These are phyloP conservation scores for Rhodotorula glutinis DNA, from an alignment of 1,284 basidiomycete species.

Conservation along the genomic window DNA sequence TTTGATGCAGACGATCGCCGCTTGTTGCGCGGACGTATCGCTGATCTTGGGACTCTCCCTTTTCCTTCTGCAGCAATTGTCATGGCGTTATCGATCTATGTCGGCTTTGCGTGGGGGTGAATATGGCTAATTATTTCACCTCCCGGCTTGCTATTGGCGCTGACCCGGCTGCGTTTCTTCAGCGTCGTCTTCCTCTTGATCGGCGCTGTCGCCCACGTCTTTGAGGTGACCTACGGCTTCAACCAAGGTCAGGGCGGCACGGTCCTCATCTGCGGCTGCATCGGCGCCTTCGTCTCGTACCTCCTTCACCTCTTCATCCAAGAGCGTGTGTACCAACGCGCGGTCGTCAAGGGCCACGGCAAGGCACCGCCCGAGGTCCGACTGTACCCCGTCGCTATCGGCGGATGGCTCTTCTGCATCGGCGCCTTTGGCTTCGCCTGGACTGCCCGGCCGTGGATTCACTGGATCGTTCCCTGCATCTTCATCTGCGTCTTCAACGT, in stretches of 20 bases:
- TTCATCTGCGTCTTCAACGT: constrained; percentile 29
- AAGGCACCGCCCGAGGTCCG: constrained; percentile 52
- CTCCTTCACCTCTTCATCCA: constrained; percentile 55
- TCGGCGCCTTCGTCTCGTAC: constrained; percentile 68
- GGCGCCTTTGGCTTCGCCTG: constrained; percentile 46
- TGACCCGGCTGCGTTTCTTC: neutral
- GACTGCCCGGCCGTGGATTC: constrained; percentile 43
- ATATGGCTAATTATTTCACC: neutral
- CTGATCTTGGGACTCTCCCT: constrained; percentile 29
- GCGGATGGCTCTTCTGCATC: constrained; percentile 47
- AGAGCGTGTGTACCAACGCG: constrained; percentile 34
- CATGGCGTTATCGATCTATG: constrained; percentile 43
- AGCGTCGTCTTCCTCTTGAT: constrained; percentile 38
- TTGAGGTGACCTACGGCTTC: constrained; percentile 33
- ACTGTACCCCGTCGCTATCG: constrained; percentile 50
- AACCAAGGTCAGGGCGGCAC: constrained; percentile 31
- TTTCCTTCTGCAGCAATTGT: constrained; percentile 53
- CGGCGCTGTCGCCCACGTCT: constrained; percentile 36
- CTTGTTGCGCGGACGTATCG: neutral
- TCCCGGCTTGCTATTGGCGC: no score
- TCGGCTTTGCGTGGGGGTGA: constrained; percentile 12
- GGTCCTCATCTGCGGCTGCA: constrained; percentile 47
- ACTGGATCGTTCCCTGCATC: constrained; percentile 40
- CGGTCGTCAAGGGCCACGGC: constrained; percentile 44
- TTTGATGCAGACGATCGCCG: no score